phyloP scores from a whole-genome alignment of 164 flowering plant species.

The Berberis vulgaris region DNA sequence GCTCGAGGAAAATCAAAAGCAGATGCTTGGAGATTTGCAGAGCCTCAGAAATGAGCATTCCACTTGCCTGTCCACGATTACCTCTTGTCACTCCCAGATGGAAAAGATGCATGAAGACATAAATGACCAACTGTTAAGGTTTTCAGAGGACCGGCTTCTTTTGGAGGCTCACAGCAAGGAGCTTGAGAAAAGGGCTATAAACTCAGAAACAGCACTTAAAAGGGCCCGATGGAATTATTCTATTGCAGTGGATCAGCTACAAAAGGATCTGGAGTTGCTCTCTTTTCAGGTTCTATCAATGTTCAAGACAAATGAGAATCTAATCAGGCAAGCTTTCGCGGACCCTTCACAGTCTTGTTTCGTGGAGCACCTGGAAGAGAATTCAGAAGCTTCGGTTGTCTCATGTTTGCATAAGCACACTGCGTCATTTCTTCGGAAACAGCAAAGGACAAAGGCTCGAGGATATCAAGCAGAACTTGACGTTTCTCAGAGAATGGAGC shows the following conservation, averaged over 20 bases:
- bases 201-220: slow-evolving; percentile 75
- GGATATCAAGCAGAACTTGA: background rate
- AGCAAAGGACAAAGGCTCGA: slow-evolving; percentile 3
- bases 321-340: slow-evolving; percentile 56
- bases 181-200: slow-evolving; percentile 66
- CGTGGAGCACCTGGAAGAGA: slow-evolving; percentile 17
- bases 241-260: slow-evolving; percentile 71
- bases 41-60: slow-evolving; percentile 76
- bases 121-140: slow-evolving; percentile 46
- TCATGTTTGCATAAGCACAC: slow-evolving; percentile 12
- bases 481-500: slow-evolving; percentile 5
- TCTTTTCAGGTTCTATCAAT: slow-evolving; percentile 88
- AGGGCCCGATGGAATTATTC: slow-evolving; percentile 82
- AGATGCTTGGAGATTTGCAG: slow-evolving; percentile 74
- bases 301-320: slow-evolving; percentile 87
- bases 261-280: slow-evolving; percentile 84
- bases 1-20: slow-evolving; percentile 94
- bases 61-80: slow-evolving; percentile 54
- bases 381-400: slow-evolving; percentile 8
- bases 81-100: slow-evolving; percentile 61
- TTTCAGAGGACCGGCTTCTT: slow-evolving; percentile 44
- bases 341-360: slow-evolving; percentile 36
- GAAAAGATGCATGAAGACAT: slow-evolving; percentile 56
- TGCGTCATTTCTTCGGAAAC: slow-evolving; percentile 9
- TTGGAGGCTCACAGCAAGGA: slow-evolving; percentile 59